phyloP scores from a whole-genome alignment of 495 filamentous ascomycete genomes.

The Penicillium waksmanii region DNA sequence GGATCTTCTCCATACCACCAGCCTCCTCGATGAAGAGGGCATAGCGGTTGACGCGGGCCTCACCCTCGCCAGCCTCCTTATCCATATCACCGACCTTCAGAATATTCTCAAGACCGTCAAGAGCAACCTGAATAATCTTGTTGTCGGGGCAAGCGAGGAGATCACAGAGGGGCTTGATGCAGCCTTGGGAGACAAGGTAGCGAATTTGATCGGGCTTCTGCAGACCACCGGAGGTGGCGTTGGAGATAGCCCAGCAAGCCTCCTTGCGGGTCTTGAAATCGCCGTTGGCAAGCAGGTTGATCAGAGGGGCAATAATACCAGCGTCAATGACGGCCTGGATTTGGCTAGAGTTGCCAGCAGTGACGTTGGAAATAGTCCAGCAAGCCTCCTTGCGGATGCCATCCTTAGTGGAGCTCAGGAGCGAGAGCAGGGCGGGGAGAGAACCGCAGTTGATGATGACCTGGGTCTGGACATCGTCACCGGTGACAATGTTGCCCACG shows the following conservation, averaged over 20 bases:
- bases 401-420: conserved; percentile 95
- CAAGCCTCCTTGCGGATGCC: conserved; percentile 99
- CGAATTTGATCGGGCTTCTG: conserved; percentile 99
- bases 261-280: conserved; percentile 99
- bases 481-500: conserved; percentile 98
- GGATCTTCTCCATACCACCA: conserved; percentile 99
- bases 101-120: conserved; percentile 98
- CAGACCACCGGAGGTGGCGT: conserved; percentile 95
- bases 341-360: conserved; percentile 95
- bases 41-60: conserved; percentile 89
- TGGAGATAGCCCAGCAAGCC: conserved; percentile 99
- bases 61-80: conserved; percentile 77
- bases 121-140: conserved; percentile 99
- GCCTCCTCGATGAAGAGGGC: conserved; percentile 99
- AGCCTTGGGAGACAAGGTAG: conserved; percentile 88
- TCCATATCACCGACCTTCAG: conserved; percentile 99
- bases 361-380: conserved; percentile 99
- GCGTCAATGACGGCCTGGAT: conserved; percentile 98
- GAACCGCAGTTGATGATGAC: conserved; percentile 99
- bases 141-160: conserved; percentile 97
- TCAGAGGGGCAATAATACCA: conserved; percentile 93
- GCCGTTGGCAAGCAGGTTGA: conserved; percentile 92
- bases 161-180: conserved; percentile 97
- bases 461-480: conserved; percentile 98
- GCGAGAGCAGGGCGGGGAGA: conserved; percentile 85